Conservation (phyloP, 2,329 filamentous ascomycete species). For the Neofusicoccum kwambonambiense region DNA sequence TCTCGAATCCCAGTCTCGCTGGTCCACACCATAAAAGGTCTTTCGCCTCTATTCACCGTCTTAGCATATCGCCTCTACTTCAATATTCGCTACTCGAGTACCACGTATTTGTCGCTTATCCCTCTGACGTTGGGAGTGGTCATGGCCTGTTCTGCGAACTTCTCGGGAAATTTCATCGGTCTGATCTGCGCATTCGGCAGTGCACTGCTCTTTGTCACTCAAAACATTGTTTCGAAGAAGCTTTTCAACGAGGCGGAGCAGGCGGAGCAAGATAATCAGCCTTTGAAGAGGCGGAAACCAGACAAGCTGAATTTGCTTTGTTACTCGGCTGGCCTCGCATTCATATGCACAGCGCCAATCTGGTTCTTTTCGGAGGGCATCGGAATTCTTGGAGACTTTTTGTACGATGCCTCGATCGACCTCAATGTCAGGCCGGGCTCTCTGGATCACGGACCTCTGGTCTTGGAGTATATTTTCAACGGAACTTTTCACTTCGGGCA, state of each 20-base stretch:
- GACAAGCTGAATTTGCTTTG: constrained; percentile 96
- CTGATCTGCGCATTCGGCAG: constrained; percentile 84
- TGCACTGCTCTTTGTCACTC: constrained; percentile 93
- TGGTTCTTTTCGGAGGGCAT: constrained; percentile 93
- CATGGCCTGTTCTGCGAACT: constrained; percentile 90
- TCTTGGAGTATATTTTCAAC: constrained; percentile 93
- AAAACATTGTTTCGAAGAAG: constrained; percentile 98
- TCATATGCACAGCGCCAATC: constrained; percentile 81
- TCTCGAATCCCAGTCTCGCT: constrained; percentile 93
- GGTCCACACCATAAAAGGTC: constrained; percentile 96
- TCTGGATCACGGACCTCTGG: constrained; percentile 59
- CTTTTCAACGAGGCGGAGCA: constrained; percentile 92
- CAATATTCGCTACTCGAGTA: constrained; percentile 79
- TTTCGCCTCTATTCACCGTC: constrained; percentile 94
- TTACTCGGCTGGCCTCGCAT: constrained; percentile 94
- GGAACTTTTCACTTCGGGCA: constrained; percentile 95
- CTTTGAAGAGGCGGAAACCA: constrained; percentile 69
- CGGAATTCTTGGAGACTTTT: constrained; percentile 71
- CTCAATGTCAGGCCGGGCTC: constrained; percentile 75
- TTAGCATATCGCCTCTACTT: constrained; percentile 88
- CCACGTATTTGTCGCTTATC: constrained; percentile 74
- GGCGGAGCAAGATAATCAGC: constrained; percentile 70
- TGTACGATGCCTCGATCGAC: constrained; percentile 76
- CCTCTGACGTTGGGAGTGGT: constrained; percentile 93
- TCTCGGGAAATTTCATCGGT: constrained; percentile 85